Evolutionary conservation across 1,284 basidiomycete species (phyloP).

Genomic region (Tylopilus sp.): DNA sequence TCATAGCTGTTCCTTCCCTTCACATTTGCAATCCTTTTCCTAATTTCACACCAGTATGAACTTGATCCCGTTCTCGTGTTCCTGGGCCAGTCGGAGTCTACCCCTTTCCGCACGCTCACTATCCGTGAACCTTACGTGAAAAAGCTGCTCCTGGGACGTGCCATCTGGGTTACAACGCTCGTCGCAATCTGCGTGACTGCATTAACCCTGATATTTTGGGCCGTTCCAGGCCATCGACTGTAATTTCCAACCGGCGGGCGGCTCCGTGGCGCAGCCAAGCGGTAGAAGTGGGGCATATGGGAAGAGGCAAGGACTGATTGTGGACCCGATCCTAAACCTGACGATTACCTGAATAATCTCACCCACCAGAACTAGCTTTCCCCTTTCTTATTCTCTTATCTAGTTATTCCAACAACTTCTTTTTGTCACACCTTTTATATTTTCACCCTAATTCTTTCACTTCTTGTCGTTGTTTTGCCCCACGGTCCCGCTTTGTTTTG

Average conservation of each 20-base stretch:
- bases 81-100: slow-evolving; percentile 87
- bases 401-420: slow-evolving; percentile 37
- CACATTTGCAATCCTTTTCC: slow-evolving; percentile 88
- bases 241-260: slow-evolving; percentile 43
- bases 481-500: slow-evolving; percentile 23
- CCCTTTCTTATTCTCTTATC: slow-evolving; percentile 44
- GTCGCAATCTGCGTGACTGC: slow-evolving; percentile 77
- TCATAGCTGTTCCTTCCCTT: slow-evolving; percentile 95
- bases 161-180: slow-evolving; percentile 85
- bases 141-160: slow-evolving; percentile 88
- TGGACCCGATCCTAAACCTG: slow-evolving; percentile 27
- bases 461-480: slow-evolving; percentile 32
- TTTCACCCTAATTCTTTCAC: slow-evolving; percentile 37
- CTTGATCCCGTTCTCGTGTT: slow-evolving; percentile 94
- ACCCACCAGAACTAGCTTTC: slow-evolving; percentile 27
- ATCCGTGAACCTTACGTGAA: slow-evolving; percentile 95
- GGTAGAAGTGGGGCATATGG: too few relatives aligned
- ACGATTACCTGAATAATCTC: slow-evolving; percentile 32
- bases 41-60: slow-evolving; percentile 96
- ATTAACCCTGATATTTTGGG: slow-evolving; percentile 91
- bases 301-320: slow-evolving; percentile 25
- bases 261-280: slow-evolving; percentile 11
- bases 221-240: slow-evolving; percentile 90
- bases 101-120: slow-evolving; percentile 91
- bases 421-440: slow-evolving; percentile 29